Evolutionary conservation across 306 rosid species (phyloP).

Genomic region (Purshia tridentata): DNA sequence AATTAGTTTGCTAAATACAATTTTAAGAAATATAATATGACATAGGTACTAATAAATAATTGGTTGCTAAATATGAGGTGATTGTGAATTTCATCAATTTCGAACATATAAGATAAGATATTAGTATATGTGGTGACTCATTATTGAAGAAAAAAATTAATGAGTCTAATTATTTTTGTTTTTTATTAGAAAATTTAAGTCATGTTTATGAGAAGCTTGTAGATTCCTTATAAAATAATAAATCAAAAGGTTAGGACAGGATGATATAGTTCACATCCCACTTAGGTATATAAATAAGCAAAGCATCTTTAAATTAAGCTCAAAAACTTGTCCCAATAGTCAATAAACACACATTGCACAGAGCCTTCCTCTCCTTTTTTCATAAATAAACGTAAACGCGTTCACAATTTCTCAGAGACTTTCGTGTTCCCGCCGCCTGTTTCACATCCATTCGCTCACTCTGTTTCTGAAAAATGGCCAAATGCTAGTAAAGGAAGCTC

Average conservation of each 20-base stretch:
- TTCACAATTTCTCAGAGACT: not conserved
- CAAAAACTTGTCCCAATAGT: not conserved
- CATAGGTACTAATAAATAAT: too few relatives aligned
- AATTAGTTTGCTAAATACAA: too few relatives aligned
- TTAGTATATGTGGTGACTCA: too few relatives aligned
- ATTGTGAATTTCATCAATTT: too few relatives aligned
- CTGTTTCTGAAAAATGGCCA: not conserved
- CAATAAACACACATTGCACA: not conserved
- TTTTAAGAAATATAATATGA: too few relatives aligned
- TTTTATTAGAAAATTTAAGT: too few relatives aligned
- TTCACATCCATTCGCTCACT: slow-evolving; percentile 8
- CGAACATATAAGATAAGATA: too few relatives aligned
- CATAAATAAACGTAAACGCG: slow-evolving; percentile 26
- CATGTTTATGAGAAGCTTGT: not conserved
- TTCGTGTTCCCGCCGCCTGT: slow-evolving; percentile 34
- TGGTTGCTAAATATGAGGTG: too few relatives aligned
- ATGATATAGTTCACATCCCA: not conserved
- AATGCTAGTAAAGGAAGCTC: slow-evolving; percentile 6
- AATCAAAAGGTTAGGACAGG: not conserved
- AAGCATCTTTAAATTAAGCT: not conserved
- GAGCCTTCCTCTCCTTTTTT: not conserved
- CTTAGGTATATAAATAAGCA: not conserved
- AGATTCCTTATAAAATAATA: not conserved
- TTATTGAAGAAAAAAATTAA: too few relatives aligned
- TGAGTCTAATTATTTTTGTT: too few relatives aligned